Percentiles rank a stretch among this genome's conserved stretches.
Conservation (phyloP, 179 eudicot species). For the Monotropa hypopitys region DNA sequence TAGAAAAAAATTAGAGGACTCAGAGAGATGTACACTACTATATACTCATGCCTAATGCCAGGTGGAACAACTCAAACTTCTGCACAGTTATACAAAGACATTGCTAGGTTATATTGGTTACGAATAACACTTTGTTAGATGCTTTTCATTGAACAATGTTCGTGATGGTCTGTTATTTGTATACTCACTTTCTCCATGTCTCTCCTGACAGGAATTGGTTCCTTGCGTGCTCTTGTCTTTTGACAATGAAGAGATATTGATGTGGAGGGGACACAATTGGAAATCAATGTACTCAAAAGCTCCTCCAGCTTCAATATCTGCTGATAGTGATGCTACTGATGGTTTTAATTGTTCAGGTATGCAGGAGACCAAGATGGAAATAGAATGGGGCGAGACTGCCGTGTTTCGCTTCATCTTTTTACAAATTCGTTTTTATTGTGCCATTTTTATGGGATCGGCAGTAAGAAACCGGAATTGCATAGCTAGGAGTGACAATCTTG, state of each 20-base stretch:
- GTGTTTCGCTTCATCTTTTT: background rate
- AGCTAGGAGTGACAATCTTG: no score
- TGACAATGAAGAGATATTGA: slow-evolving; percentile 76
- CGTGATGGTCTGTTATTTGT: background rate
- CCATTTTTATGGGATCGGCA: background rate
- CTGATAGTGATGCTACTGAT: slow-evolving; percentile 5
- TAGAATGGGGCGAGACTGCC: background rate
- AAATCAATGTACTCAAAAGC: slow-evolving; percentile 50
- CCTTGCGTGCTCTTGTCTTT: slow-evolving; percentile 82
- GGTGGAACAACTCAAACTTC: background rate
- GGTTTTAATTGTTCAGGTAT: slow-evolving; percentile 31
- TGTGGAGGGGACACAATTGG: slow-evolving; percentile 95
- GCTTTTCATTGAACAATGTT: background rate
- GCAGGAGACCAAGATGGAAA: slow-evolving; percentile 3
- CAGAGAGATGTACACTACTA: background rate
- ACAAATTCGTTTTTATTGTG: background rate
- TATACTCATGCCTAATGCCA: background rate
- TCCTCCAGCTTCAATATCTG: slow-evolving; percentile 16
- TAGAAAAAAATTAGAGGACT: background rate
- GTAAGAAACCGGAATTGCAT: background rate
- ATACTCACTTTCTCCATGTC: slow-evolving; percentile 6
- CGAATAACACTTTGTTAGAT: background rate
- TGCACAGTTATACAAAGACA: background rate
- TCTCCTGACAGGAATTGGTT: slow-evolving; percentile 56
- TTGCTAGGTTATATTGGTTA: background rate